phyloP scores from a whole-genome alignment of 352 stramenopile genomes.

The Pythium brachiatum region DNA sequence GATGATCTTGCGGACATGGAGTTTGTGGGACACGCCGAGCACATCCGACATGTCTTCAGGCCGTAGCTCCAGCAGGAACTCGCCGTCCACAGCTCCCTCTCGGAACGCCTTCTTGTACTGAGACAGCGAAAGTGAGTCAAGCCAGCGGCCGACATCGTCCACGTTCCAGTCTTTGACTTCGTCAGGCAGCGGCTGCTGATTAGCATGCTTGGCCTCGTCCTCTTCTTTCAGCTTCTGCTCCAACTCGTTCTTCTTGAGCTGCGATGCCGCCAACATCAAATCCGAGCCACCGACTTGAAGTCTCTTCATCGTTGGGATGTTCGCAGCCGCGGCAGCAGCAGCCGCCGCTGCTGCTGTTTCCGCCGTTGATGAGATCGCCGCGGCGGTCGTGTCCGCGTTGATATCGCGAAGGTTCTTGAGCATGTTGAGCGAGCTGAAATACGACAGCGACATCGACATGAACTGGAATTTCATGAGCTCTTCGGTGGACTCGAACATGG shows the following conservation, averaged over 20 bases:
- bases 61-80: conserved; percentile 90
- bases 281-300: conserved; percentile 64
- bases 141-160: conserved; percentile 90
- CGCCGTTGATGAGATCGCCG: conserved; percentile 83
- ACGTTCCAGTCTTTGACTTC: conserved; percentile 84
- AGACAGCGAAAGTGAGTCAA: conserved; percentile 86
- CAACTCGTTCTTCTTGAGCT: conserved; percentile 80
- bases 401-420: conserved; percentile 92
- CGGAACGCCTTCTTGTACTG: conserved; percentile 91
- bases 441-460: conserved; percentile 94
- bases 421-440: conserved; percentile 96
- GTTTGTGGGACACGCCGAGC: conserved; percentile 88
- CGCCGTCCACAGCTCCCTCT: conserved; percentile 90
- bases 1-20: conserved; percentile 91
- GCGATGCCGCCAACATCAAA: conserved; percentile 52
- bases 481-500: conserved; percentile 93
- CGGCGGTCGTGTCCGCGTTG: conserved; percentile 90
- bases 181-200: conserved; percentile 66
- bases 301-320: conserved; percentile 79
- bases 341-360: conserved; percentile 87
- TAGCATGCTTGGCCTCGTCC: conserved; percentile 45
- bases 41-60: conserved; percentile 91
- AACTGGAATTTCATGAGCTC: conserved; percentile 97
- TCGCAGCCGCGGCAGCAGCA: conserved; percentile 81
- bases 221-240: conserved; percentile 52